phyloP scores from a whole-genome alignment of 2,329 filamentous ascomycete genomes.

The Exophiala viscosa region DNA sequence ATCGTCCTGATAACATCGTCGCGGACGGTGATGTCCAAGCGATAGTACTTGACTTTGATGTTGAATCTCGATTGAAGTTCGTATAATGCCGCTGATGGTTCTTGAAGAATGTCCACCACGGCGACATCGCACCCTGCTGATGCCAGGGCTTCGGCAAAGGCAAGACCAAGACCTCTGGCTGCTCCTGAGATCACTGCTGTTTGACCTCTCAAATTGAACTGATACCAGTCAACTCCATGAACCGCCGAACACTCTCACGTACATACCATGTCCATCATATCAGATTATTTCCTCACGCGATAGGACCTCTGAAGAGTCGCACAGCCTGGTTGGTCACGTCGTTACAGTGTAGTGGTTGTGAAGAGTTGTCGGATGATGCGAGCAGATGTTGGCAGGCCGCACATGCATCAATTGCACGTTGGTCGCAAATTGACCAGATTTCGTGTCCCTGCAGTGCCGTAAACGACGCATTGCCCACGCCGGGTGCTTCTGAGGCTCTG shows the following conservation, averaged over 20 bases:
- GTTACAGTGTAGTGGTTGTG: too few species aligned
- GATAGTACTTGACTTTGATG: constrained; percentile 7
- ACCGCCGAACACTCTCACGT: neutral
- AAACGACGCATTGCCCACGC: too few species aligned
- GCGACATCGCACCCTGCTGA: constrained; percentile 22
- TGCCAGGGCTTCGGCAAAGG: constrained; percentile 26
- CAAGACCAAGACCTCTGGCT: constrained; percentile 27
- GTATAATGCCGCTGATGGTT: constrained; percentile 6
- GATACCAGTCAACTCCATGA: neutral
- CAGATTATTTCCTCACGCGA: neutral
- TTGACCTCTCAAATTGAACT: constrained; percentile 21
- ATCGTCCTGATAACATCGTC: constrained; percentile 12
- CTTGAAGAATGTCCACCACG: constrained; percentile 16
- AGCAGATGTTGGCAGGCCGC: too few species aligned
- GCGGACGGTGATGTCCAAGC: constrained; percentile 2
- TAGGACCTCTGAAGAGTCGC: too few species aligned
- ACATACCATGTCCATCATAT: constrained; percentile 9
- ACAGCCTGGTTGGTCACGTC: too few species aligned
- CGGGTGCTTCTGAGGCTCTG: too few species aligned
- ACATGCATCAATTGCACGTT: too few species aligned
- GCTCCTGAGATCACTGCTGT: constrained; percentile 28
- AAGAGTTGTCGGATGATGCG: too few species aligned
- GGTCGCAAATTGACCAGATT: too few species aligned
- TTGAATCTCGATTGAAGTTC: constrained; percentile 1
- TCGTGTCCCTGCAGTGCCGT: too few species aligned